These are phyloP conservation scores for Calocybe gangraenosa DNA, from an alignment of 768 basidiomycete species.

Conservation along the genomic window DNA sequence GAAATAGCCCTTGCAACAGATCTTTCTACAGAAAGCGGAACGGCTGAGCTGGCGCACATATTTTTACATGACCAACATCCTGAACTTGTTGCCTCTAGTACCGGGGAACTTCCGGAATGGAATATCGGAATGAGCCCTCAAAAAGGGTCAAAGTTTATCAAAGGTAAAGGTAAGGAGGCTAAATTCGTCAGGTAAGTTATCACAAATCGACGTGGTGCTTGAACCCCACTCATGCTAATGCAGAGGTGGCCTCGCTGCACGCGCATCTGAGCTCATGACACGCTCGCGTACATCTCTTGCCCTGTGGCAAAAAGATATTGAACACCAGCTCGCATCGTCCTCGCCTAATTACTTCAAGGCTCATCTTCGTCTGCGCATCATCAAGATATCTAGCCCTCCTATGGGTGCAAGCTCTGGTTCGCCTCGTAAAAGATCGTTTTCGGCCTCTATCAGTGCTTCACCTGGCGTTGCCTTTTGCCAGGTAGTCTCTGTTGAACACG, in stretches of 20 bases:
- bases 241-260: slow-evolving; percentile 57
- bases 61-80: slow-evolving; percentile 46
- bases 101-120: slow-evolving; percentile 32
- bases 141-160: slow-evolving; percentile 31
- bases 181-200: slow-evolving; percentile 45
- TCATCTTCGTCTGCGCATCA: slow-evolving; percentile 42
- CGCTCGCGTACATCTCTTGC: slow-evolving; percentile 40
- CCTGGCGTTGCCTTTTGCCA: slow-evolving; percentile 27
- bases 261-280: slow-evolving; percentile 38
- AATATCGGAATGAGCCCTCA: slow-evolving; percentile 58
- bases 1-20: slow-evolving; percentile 50
- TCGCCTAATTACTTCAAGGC: slow-evolving; percentile 26
- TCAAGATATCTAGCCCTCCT: slow-evolving; percentile 36
- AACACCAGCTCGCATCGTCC: slow-evolving; percentile 25
- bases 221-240: neutral
- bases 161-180: slow-evolving; percentile 30
- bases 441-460: slow-evolving; percentile 18
- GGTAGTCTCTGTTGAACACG: slow-evolving; percentile 18
- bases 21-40: slow-evolving; percentile 44
- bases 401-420: slow-evolving; percentile 19
- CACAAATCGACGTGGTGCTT: neutral
- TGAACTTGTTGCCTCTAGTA: slow-evolving; percentile 24
- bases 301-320: slow-evolving; percentile 52
- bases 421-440: slow-evolving; percentile 23
- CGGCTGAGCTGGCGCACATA: slow-evolving; percentile 49